phyloP scores from a whole-genome alignment of 2,329 filamentous ascomycete genomes.

The Alternaria gaisen region DNA sequence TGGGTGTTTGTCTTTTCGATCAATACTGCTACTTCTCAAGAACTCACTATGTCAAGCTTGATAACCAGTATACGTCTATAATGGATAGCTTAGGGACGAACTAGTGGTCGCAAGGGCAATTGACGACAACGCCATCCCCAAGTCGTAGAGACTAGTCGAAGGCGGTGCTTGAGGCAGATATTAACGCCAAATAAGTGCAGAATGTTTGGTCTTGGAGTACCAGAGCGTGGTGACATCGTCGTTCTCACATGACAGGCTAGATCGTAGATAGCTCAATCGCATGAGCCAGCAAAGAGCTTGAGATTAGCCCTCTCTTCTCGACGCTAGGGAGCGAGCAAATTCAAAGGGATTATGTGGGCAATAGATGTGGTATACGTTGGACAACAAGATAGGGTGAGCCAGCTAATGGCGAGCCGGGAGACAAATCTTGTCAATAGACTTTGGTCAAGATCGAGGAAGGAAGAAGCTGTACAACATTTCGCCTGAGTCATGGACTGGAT shows the following conservation, averaged over 20 bases:
- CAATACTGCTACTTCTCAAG: background rate
- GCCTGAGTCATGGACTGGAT: conserved; percentile 1
- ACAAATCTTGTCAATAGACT: conserved; percentile 38
- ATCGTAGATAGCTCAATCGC: conserved; percentile 23
- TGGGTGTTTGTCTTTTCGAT: background rate
- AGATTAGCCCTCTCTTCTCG: conserved; percentile 33
- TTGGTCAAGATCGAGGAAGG: conserved; percentile 21
- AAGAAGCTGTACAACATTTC: conserved; percentile 37
- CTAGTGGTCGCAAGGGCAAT: too few relatives aligned
- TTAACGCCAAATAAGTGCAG: too few relatives aligned
- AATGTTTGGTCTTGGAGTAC: too few relatives aligned
- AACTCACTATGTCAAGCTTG: conserved; percentile 40
- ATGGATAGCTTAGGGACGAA: conserved; percentile 11
- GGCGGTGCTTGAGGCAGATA: too few relatives aligned
- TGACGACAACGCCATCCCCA: too few relatives aligned
- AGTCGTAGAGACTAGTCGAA: too few relatives aligned
- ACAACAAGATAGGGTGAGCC: conserved; percentile 30
- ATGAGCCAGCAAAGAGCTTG: conserved; percentile 10
- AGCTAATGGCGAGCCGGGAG: conserved; percentile 37
- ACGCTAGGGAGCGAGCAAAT: conserved; percentile 22
- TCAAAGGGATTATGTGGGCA: conserved; percentile 23
- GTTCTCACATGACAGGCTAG: background rate
- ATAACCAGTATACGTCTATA: conserved; percentile 44
- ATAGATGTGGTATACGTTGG: conserved; percentile 22
- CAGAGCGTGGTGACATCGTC: too few relatives aligned